Conservation (phyloP, 2,329 filamentous ascomycete genomes). For the Aspergillus piperis region DNA sequence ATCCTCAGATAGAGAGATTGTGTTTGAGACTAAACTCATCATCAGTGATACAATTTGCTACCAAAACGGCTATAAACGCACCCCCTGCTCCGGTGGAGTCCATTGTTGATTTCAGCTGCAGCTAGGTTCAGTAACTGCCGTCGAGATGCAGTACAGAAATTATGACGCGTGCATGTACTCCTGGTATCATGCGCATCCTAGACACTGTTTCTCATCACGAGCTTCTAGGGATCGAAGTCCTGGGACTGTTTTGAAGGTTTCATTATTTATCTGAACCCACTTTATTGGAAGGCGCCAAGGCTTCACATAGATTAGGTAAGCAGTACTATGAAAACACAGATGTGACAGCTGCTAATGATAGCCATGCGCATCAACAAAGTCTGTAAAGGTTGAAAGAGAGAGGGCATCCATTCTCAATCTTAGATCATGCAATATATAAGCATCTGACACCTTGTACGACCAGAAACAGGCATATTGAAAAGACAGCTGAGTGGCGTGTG, state of each 20-base stretch:
- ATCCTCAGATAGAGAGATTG: conserved; percentile 33
- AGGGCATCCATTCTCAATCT: background rate
- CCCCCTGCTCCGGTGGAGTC: conserved; percentile 30
- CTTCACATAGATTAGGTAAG: conserved; percentile 8
- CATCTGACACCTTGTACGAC: background rate
- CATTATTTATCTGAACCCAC: conserved; percentile 4
- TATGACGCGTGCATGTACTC: background rate
- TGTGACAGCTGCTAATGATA: background rate
- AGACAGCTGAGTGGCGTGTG: background rate
- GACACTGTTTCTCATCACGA: background rate
- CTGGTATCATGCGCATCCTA: conserved; percentile 2
- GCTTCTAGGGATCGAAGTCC: background rate
- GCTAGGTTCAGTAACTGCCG: conserved; percentile 1
- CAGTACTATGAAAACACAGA: background rate
- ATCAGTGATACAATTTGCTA: background rate
- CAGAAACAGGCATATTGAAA: background rate
- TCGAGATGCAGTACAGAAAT: background rate
- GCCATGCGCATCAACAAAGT: background rate
- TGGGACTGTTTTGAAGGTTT: conserved; percentile 6
- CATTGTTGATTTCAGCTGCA: conserved; percentile 25
- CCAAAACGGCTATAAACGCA: conserved; percentile 15
- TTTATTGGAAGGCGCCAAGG: conserved; percentile 12
- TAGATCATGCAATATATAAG: background rate
- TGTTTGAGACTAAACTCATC: conserved; percentile 10
- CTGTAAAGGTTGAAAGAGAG: background rate